phyloP scores from a whole-genome alignment of 768 basidiomycete species.

The Xerocomus potaroensis region DNA sequence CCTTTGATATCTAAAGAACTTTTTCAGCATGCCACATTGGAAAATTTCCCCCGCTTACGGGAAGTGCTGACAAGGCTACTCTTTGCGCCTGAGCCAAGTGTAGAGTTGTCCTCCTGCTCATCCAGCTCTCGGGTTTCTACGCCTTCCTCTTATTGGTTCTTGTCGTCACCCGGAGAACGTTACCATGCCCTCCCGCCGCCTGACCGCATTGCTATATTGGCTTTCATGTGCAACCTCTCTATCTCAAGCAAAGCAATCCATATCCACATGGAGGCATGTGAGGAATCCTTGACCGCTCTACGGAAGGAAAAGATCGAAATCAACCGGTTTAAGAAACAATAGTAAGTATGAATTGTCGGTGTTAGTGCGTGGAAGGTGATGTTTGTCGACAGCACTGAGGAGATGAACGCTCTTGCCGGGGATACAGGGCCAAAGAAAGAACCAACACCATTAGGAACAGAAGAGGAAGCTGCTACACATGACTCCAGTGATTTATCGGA shows the following conservation, averaged over 20 bases:
- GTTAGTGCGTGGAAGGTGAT: constrained; percentile 12
- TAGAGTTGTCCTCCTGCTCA: constrained; percentile 41
- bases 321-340: constrained; percentile 82
- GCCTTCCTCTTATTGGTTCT: constrained; percentile 39
- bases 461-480: constrained; percentile 56
- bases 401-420: constrained; percentile 61
- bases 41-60: constrained; percentile 69
- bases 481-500: constrained; percentile 76
- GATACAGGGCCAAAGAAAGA: constrained; percentile 50
- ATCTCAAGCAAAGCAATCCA: constrained; percentile 89
- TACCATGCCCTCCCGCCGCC: constrained; percentile 69
- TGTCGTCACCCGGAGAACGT: constrained; percentile 57
- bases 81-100: constrained; percentile 54
- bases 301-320: constrained; percentile 95
- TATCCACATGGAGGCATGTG: constrained; percentile 85
- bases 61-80: constrained; percentile 68
- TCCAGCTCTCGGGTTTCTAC: constrained; percentile 47
- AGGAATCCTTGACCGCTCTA: constrained; percentile 84
- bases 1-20: background rate
- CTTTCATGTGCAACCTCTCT: constrained; percentile 86
- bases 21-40: constrained; percentile 64
- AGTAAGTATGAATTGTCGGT: constrained; percentile 49
- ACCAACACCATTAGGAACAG: constrained; percentile 36
- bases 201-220: constrained; percentile 81
- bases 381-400: constrained; percentile 51